Conservation (phyloP, 805 yeast species). For the Yarrowia deformans region DNA sequence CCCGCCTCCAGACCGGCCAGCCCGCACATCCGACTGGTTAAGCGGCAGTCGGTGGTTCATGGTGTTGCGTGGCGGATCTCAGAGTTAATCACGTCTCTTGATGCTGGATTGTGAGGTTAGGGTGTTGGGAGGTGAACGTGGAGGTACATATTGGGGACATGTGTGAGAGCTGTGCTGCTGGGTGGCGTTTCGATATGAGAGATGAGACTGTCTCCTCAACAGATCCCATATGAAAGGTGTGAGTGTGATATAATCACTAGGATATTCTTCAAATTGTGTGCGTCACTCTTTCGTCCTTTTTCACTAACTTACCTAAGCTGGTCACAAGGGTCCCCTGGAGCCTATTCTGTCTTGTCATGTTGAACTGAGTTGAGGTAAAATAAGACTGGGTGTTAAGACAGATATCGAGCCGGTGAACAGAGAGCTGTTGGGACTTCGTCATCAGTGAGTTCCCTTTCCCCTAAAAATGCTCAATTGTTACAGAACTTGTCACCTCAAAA, state of each 20-base stretch:
- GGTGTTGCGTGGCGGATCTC: constrained; percentile 35
- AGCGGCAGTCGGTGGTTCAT: constrained; percentile 39
- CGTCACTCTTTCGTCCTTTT: background rate
- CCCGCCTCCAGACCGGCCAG: constrained; percentile 32
- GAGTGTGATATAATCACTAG: background rate
- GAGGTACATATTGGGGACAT: background rate
- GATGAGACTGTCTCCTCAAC: too few species aligned
- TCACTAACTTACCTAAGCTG: background rate
- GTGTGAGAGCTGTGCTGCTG: background rate
- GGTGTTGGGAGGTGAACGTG: constrained; percentile 22
- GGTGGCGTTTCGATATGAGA: background rate
- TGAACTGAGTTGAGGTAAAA: background rate
- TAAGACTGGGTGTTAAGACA: too few species aligned
- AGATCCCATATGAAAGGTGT: too few species aligned
- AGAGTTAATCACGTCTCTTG: constrained; percentile 31
- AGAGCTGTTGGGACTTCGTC: too few species aligned
- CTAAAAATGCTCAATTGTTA: too few species aligned
- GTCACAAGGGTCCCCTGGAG: constrained; percentile 17
- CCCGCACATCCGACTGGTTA: constrained; percentile 36
- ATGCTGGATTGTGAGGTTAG: constrained; percentile 4
- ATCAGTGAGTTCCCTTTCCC: too few species aligned
- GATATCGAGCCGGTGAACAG: too few species aligned
- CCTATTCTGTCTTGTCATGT: background rate
- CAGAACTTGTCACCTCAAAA: too few species aligned
- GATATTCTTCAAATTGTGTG: background rate